These are phyloP conservation scores for Diatrype stigma DNA, from an alignment of 2,329 filamentous ascomycete species.

Conservation along the genomic window DNA sequence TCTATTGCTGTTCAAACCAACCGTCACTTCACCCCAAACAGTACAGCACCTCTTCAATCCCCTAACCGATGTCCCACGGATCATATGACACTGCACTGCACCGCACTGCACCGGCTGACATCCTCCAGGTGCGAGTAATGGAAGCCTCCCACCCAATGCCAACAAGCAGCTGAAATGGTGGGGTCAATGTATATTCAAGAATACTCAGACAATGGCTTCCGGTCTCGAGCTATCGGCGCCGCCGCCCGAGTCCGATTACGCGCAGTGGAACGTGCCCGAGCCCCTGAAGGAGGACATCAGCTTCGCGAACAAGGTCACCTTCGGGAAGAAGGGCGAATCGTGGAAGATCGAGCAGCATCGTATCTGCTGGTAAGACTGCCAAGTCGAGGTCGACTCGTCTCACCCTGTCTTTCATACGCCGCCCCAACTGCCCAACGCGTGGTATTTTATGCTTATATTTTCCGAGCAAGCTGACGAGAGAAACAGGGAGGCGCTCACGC, in stretches of 20 bases:
- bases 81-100: background rate
- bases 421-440: too few relatives aligned
- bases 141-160: slow-evolving; percentile 51
- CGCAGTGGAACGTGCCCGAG: slow-evolving; percentile 57
- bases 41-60: background rate
- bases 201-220: slow-evolving; percentile 48
- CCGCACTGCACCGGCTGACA: background rate
- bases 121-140: slow-evolving; percentile 49
- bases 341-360: slow-evolving; percentile 61
- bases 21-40: too few relatives aligned
- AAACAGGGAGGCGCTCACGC: slow-evolving; percentile 60
- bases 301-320: slow-evolving; percentile 54
- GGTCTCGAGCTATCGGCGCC: slow-evolving; percentile 54
- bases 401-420: too few relatives aligned
- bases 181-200: slow-evolving; percentile 57
- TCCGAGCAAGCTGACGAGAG: too few relatives aligned
- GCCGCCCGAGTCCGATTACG: slow-evolving; percentile 52
- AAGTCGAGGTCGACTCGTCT: too few relatives aligned
- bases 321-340: slow-evolving; percentile 49
- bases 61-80: background rate
- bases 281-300: slow-evolving; percentile 55
- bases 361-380: slow-evolving; percentile 61
- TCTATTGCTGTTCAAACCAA: too few relatives aligned
- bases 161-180: slow-evolving; percentile 55
- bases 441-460: too few relatives aligned